Conservation (phyloP, 768 basidiomycete genomes). For the Galerina marginata region DNA sequence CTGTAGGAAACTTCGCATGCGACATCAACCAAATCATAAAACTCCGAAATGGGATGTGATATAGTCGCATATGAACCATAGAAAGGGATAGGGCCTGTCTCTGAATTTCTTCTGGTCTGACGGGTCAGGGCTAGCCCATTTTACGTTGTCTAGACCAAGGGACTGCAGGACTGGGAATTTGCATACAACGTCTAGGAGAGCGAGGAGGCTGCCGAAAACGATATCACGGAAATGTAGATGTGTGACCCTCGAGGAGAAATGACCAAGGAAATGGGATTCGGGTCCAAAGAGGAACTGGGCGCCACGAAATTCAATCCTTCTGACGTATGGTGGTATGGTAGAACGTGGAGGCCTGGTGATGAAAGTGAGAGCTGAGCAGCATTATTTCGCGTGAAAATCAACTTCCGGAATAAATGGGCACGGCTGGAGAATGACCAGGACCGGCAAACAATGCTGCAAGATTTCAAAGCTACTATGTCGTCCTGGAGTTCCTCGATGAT, state of each 20-base stretch:
- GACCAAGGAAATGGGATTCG: not conserved
- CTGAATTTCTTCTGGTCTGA: not conserved
- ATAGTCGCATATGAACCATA: conserved; percentile 1
- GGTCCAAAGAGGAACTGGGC: not conserved
- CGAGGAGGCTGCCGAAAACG: conserved; percentile 1
- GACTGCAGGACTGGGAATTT: conserved; percentile 10
- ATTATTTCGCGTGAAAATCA: conserved; percentile 7
- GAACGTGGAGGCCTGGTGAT: conserved; percentile 1
- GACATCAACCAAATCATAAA: conserved; percentile 13
- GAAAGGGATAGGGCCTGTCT: not conserved
- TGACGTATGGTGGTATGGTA: conserved; percentile 11
- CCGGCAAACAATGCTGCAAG: conserved; percentile 21
- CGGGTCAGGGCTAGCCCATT: not conserved
- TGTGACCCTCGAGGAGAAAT: conserved; percentile 9
- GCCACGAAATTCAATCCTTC: not conserved
- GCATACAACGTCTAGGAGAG: conserved; percentile 15
- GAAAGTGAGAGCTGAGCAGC: not conserved
- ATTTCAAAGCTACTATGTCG: conserved; percentile 8
- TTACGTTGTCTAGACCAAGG: conserved; percentile 9
- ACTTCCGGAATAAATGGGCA: conserved; percentile 5
- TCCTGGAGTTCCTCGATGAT: conserved; percentile 10
- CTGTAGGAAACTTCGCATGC: conserved; percentile 4
- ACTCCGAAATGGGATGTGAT: conserved; percentile 1
- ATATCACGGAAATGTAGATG: conserved; percentile 5
- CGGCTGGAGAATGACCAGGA: conserved; percentile 17